Percentiles rank a stretch among this genome's conserved stretches.
These are phyloP conservation scores for Glaciozyma antarctica DNA, from an alignment of 768 basidiomycete species.

Conservation along the genomic window DNA sequence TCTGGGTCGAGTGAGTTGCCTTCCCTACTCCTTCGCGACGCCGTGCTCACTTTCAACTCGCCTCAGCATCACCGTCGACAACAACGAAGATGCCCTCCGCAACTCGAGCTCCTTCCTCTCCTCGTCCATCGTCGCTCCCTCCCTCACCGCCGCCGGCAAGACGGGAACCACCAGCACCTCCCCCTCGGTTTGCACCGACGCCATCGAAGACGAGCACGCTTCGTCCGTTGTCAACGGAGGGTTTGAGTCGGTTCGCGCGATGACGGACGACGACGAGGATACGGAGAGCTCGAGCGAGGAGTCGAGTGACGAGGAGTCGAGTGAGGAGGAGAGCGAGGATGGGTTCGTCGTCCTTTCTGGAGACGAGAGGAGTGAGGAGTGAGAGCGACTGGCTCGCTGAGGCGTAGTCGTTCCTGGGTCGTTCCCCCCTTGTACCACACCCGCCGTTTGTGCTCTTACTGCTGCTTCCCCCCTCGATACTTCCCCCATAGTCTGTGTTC, in stretches of 20 bases:
- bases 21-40: not conserved
- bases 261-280: conserved; percentile 10
- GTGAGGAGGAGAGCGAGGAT: conserved; percentile 20
- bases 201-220: conserved; percentile 1
- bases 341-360: conserved; percentile 22
- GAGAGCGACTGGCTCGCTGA: conserved; percentile 1
- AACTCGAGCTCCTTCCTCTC: conserved; percentile 8
- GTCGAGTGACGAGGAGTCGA: conserved; percentile 3
- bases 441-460: not conserved
- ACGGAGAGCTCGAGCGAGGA: conserved; percentile 10
- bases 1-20: conserved; percentile 22
- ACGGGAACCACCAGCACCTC: not conserved
- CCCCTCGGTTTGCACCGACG: not conserved
- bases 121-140: conserved; percentile 18
- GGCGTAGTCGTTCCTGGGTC: not conserved
- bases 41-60: not conserved
- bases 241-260: conserved; percentile 14
- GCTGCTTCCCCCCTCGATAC: not conserved
- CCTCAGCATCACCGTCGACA: conserved; percentile 20
- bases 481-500: no score
- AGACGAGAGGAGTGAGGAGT: not conserved
- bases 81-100: conserved; percentile 8
- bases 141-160: not conserved
- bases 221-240: conserved; percentile 7
- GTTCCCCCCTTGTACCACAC: not conserved